Base-by-base conservation (phyloP, 495 filamentous ascomycete genomes). In the Cercophora sp. region DNA sequence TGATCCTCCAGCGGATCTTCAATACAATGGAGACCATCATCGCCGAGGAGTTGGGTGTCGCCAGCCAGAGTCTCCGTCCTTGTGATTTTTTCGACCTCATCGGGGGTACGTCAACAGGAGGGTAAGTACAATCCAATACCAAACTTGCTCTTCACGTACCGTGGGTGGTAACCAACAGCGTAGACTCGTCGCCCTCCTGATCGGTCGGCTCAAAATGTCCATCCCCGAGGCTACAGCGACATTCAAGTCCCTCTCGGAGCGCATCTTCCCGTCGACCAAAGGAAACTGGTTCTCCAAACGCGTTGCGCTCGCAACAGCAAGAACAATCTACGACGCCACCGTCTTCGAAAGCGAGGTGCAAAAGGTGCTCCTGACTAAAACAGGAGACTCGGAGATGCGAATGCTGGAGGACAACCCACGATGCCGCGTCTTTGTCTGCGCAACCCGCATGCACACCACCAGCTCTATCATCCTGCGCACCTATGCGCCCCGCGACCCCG, bases 351-450 rank as follows among this genome's bases (percentile, higher is more conserved):
- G 25, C 15, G 43, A 46, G 43, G 13, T 46, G 25, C 25, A 27
- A 16, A 26, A 10, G 6, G 13, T 46, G 6, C 23, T 46, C n/a
- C 6, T 29, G 13, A 13, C 8, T 18, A 46, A 16, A 32, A 46
- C 43, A 16, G 43, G 43, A 3, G 8, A 46, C 43, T 9, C 43
- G 6, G 43, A 46, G 25, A 20, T 16, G 18, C 16, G 25, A 16
- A 46, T 46, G 43, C 29, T 46, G n/a, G 43, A 46, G n/a, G 15
- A 0, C 15, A 18, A 46, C 13, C 42, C 25, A 8, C n/a, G 23
- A 4, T 46, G 43, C 26, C 43, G 43, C 13, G 43, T 46, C 6
- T 46, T 46, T 31, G 43, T 46, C 8, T 46, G 43, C 18, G 43
- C 43, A 29, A 46, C 43, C 3, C 24, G 43, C 15, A 46, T 46